These are phyloP conservation scores for Pneumocystis oryctolagi DNA, from an alignment of 1,139 yeast species.

Conservation along the genomic window DNA sequence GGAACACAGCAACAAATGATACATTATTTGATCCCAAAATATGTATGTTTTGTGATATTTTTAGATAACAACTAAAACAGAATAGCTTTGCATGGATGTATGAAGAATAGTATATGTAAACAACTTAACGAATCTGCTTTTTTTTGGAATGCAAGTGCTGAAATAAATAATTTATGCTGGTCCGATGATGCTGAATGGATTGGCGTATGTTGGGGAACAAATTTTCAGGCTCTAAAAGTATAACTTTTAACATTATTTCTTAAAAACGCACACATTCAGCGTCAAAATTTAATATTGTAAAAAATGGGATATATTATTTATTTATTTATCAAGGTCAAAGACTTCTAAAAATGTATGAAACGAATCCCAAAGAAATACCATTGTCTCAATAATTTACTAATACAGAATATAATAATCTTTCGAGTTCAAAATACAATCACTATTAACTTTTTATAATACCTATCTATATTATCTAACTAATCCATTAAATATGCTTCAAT, in stretches of 20 bases:
- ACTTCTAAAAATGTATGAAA: not conserved
- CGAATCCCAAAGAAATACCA: not conserved
- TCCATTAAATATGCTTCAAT: not conserved
- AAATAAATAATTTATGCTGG: conserved; percentile 71
- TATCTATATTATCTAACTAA: not conserved
- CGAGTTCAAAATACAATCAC: not conserved
- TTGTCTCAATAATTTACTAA: no score
- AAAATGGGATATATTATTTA: not conserved
- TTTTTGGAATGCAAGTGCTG: conserved; percentile 37
- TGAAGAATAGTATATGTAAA: not conserved
- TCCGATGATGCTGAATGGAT: conserved; percentile 59
- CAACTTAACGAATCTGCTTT: conserved; percentile 6
- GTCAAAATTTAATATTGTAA: not conserved
- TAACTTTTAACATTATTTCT: conserved; percentile 8
- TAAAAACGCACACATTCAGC: not conserved
- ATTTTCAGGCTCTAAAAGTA: conserved; percentile 56
- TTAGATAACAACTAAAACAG: not conserved
- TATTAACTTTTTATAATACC: no score
- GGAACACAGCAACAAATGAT: conserved; percentile 39
- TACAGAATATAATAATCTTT: not conserved
- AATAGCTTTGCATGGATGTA: not conserved
- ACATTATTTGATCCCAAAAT: conserved; percentile 37
- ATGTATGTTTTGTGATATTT: not conserved
- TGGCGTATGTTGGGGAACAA: conserved; percentile 67
- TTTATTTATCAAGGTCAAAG: not conserved